Percentiles rank a stretch among this genome's conserved stretches.
These are phyloP conservation scores for Penicillium nucicola DNA, from an alignment of 495 filamentous ascomycete species.

Conservation along the genomic window DNA sequence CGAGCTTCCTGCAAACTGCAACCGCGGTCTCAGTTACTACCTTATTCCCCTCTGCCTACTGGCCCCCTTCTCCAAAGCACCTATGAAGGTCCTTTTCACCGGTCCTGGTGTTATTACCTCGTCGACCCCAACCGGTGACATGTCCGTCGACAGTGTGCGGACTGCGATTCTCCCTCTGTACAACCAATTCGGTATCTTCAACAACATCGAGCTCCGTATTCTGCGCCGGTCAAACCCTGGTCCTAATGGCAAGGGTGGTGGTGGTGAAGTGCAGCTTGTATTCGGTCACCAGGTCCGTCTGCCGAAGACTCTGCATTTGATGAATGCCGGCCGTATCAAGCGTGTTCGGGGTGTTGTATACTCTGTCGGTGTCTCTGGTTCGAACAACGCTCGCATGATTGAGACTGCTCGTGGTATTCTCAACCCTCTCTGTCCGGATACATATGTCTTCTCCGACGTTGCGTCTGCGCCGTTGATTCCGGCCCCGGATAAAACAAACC, in stretches of 20 bases:
- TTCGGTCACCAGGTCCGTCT: conserved; percentile 90
- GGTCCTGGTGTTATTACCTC: conserved; percentile 93
- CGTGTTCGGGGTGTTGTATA: conserved; percentile 90
- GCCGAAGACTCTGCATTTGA: conserved; percentile 86
- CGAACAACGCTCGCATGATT: conserved; percentile 95
- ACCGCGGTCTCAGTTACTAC: conserved; percentile 86
- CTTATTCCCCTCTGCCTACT: conserved; percentile 84
- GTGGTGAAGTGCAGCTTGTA: conserved; percentile 86
- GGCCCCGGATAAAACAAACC: conserved; percentile 56
- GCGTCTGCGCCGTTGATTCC: conserved; percentile 69
- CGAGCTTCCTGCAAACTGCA: conserved; percentile 69
- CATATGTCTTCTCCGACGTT: conserved; percentile 79
- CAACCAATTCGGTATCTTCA: conserved; percentile 82
- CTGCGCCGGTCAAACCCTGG: conserved; percentile 74
- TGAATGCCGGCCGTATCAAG: conserved; percentile 86
- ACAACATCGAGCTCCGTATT: conserved; percentile 84
- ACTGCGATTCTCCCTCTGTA: conserved; percentile 89
- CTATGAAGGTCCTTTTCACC: conserved; percentile 82
- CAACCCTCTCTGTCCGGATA: conserved; percentile 80
- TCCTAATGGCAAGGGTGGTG: conserved; percentile 68
- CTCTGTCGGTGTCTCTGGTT: conserved; percentile 80
- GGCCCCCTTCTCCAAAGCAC: conserved; percentile 87
- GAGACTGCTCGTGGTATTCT: conserved; percentile 82
- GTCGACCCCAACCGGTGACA: conserved; percentile 74
- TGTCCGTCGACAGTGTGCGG: conserved; percentile 87